Percentiles rank a stretch among this genome's conserved stretches.
Conservation (phyloP, 129 eudicot genomes). For the Apium graveolens region DNA sequence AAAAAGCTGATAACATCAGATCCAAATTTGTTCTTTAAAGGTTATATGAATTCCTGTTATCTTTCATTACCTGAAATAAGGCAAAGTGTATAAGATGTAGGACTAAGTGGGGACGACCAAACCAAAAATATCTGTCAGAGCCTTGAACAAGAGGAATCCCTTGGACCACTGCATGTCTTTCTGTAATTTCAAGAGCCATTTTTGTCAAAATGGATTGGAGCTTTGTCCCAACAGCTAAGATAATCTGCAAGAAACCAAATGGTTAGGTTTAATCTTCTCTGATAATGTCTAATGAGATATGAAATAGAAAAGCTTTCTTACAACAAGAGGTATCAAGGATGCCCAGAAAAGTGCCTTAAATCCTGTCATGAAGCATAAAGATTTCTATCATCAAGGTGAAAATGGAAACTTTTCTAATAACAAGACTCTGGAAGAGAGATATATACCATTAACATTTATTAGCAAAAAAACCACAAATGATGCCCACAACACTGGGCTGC, state of each 20-base stretch:
- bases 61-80: slow-evolving; percentile 41
- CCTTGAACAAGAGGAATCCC: slow-evolving; percentile 55
- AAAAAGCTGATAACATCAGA: neutral
- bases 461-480: slow-evolving; percentile 89
- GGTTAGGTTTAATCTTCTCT: slow-evolving; percentile 10
- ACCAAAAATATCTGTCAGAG: slow-evolving; percentile 63
- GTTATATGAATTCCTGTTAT: neutral
- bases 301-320: slow-evolving; percentile 34
- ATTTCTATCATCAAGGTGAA: neutral
- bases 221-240: slow-evolving; percentile 64
- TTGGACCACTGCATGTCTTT: slow-evolving; percentile 42
- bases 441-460: slow-evolving; percentile 64
- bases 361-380: slow-evolving; percentile 31
- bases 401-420: slow-evolving; percentile 3
- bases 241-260: slow-evolving; percentile 28
- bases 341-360: slow-evolving; percentile 90
- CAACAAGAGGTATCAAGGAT: slow-evolving; percentile 67
- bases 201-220: slow-evolving; percentile 56
- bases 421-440: neutral
- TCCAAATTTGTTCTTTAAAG: neutral
- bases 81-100: slow-evolving; percentile 55
- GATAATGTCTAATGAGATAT: neutral
- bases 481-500: slow-evolving; percentile 93
- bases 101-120: slow-evolving; percentile 55
- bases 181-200: slow-evolving; percentile 53